Percentiles rank a stretch among this genome's conserved stretches.
phyloP scores from a whole-genome alignment of 768 basidiomycete species.

The Xerocomellus chrysenteron region DNA sequence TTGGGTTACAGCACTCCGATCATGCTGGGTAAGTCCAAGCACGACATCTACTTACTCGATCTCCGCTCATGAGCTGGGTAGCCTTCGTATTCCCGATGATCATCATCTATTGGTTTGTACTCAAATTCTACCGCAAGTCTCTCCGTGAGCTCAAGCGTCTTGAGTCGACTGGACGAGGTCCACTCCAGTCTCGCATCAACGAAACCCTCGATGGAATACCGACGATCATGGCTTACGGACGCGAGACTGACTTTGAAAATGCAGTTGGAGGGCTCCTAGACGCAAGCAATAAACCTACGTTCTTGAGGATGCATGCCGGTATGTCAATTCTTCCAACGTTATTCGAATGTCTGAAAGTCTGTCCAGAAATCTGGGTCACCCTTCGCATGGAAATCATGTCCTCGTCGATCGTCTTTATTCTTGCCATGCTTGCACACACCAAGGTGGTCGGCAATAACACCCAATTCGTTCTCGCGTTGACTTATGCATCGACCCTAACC shows the following conservation, averaged over 20 bases:
- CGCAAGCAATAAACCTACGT: constrained; percentile 28
- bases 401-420: constrained; percentile 22
- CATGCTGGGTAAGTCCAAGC: constrained; percentile 37
- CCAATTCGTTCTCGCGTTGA: constrained; percentile 29
- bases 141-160: constrained; percentile 47
- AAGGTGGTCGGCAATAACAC: constrained; percentile 21
- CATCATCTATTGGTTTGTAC: constrained; percentile 41
- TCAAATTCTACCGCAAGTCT: constrained; percentile 46
- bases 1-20: constrained; percentile 27
- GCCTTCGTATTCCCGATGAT: constrained; percentile 24
- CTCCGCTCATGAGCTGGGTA: constrained; percentile 20
- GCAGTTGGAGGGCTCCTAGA: constrained; percentile 23
- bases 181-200: constrained; percentile 51
- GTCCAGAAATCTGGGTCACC: constrained; percentile 33
- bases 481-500: constrained; percentile 26
- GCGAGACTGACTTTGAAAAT: constrained; percentile 26
- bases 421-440: constrained; percentile 30
- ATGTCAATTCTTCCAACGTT: not conserved
- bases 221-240: constrained; percentile 49
- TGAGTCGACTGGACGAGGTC: constrained; percentile 46
- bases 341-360: not conserved
- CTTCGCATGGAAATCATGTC: constrained; percentile 32
- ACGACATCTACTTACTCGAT: constrained; percentile 6
- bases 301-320: constrained; percentile 28
- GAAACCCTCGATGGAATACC: constrained; percentile 48